These are phyloP conservation scores for Alternaria dauci DNA, from an alignment of 2,329 filamentous ascomycete species.

Conservation along the genomic window DNA sequence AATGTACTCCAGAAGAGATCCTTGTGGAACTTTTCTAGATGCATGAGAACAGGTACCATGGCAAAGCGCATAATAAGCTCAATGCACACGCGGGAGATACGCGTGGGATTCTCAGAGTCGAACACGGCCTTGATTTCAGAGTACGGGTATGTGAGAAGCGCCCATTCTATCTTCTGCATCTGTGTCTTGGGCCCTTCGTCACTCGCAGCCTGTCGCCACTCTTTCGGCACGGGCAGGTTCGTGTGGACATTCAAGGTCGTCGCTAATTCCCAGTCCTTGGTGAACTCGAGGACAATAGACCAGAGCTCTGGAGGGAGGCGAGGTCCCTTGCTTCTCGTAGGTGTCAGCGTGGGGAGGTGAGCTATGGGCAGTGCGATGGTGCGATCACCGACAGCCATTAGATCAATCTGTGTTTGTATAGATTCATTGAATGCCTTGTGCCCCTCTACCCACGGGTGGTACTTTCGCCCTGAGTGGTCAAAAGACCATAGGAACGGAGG, in stretches of 20 bases:
- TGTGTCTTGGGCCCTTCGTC: slow-evolving; percentile 74
- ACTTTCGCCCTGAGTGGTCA: slow-evolving; percentile 61
- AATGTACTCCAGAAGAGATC: slow-evolving; percentile 89
- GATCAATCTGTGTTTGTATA: slow-evolving; percentile 78
- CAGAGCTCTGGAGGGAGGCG: slow-evolving; percentile 83
- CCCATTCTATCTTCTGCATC: slow-evolving; percentile 83
- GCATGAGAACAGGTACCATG: slow-evolving; percentile 78
- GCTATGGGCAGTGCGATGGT: slow-evolving; percentile 56
- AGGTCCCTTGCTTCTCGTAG: slow-evolving; percentile 49
- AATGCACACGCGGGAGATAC: slow-evolving; percentile 81
- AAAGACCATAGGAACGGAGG: slow-evolving; percentile 85
- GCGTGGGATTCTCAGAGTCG: slow-evolving; percentile 72
- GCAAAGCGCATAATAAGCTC: slow-evolving; percentile 93
- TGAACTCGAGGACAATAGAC: slow-evolving; percentile 84
- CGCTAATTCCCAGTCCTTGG: slow-evolving; percentile 90
- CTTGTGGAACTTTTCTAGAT: slow-evolving; percentile 70
- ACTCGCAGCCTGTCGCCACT: slow-evolving; percentile 73
- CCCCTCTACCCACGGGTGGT: slow-evolving; percentile 61
- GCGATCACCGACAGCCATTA: slow-evolving; percentile 77
- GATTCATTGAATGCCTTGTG: slow-evolving; percentile 77
- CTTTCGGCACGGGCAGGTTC: slow-evolving; percentile 73
- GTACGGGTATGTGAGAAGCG: slow-evolving; percentile 76
- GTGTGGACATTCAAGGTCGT: slow-evolving; percentile 82
- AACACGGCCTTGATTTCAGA: slow-evolving; percentile 77
- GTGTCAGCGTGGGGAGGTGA: slow-evolving; percentile 44